Base-by-base conservation (phyloP, 2,329 filamentous ascomycete species). In the Orbilia blumenaviensis region DNA sequence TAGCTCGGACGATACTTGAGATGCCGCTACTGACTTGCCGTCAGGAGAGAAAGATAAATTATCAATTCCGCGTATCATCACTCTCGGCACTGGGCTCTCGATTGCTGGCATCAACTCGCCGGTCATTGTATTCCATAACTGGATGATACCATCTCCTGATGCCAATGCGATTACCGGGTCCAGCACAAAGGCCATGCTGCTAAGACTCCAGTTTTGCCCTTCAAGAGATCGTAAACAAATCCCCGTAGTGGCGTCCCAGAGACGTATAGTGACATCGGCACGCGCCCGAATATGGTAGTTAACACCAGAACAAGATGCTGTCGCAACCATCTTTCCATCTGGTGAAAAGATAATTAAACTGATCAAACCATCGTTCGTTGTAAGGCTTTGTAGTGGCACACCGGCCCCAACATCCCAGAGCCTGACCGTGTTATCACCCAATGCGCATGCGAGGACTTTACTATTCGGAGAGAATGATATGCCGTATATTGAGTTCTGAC, bases 271-370 rank as follows among this genome's bases (percentile, higher is more conserved):
- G 1, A 5, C 16, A 34, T 32, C 29, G 29, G 4, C 41, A 5
- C 48, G 10, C n/a, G 36, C 50, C 14, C 34, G 52, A 6, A 52
- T 7, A 8, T 12, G 1, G 54, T 41, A 1, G 41, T 34, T 25
- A 29, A 29, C 18, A 27, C 52, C 50, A 58, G 7, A 67, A 3
- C 1, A 4, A n/a, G 42, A 63, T 42, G 32, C 56, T 14, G 66
- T 52, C n/a, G 32, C 66, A 9, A 98, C 97, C 71, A 93, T 93
- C 64, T 93, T 91, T 38, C 94, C 94, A 80, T 97, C 96, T 44
- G 93, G 90, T 34, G 94, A 71, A 32, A 66, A 66, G n/a, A 18
- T 8, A 3, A 67, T 23, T 0, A 60, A 71, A 0, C n/a, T 12
- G 10, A 80, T 67, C 2, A 0, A 0, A 3, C 2, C 8, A 50